Base-by-base conservation (phyloP, 768 basidiomycete species). In the Psilocybe cyanescens region DNA sequence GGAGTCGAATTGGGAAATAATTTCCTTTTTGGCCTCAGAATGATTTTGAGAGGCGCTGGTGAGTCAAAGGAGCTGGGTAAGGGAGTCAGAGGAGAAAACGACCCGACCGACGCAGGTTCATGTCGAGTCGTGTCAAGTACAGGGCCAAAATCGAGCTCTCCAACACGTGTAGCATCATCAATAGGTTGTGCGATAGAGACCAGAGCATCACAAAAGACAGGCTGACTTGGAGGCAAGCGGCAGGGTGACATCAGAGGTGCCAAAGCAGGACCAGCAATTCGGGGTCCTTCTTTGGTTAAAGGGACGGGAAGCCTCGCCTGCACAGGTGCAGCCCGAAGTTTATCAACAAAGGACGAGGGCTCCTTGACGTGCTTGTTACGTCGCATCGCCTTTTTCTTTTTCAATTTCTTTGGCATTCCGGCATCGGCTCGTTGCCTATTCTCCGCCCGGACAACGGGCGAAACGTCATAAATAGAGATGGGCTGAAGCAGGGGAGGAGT, bases 11-110 rank as follows among this genome's bases (percentile, higher is more conserved):
- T 61, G 29, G 60, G 53, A 4, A 56, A 8, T 14, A 52, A 33
- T 30, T 49, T 48, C 30, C 70, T 60, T 59, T 73, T 70, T 17
- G 67, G 55, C 41, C 62, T 65, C 16, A 69, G 50, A 29, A 45
- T 60, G 19, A 70, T 66, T 61, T 62, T 68, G 1, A 68, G 48
- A 3, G 56, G 60, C 4, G 64, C 60, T 24, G 59, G 55, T 2
- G 59, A n/a, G 9, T 47, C 48, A 2, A 63, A 30, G 30, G 71
- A 68, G 57, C 65, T 68, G 16, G 65, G 50, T 33, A 68, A 58
- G 11, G 72, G 70, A 0, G 74, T 72, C 46, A 76, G 66, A 31
- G 75, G 73, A 1, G 73, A 73, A 11, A 74, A 60, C 4, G 63
- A 19, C 5, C 56, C 52, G 35, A 59, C 41, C 9, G 63, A 56